Conservation (phyloP, 208 protist species). For the Acanthamoeba lenticulata region DNA sequence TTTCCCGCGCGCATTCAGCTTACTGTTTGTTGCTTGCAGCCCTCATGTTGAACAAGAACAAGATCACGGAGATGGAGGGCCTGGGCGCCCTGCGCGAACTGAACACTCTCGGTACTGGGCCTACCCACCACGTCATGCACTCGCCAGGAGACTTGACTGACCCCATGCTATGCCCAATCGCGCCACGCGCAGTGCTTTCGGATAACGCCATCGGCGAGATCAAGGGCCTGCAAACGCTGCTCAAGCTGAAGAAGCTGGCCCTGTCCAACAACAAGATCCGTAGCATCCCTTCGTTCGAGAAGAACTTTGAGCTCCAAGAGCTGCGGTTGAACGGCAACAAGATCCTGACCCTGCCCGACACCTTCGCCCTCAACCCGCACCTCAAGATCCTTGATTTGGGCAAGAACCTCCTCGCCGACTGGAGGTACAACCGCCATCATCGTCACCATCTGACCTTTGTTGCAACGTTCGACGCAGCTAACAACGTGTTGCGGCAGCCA, state of each 20-base stretch:
- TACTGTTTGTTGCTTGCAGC: background rate
- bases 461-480: background rate
- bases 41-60: constrained; percentile 77
- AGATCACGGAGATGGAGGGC: constrained; percentile 53
- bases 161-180: background rate
- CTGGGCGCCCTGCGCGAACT: constrained; percentile 39
- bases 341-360: constrained; percentile 73
- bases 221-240: constrained; percentile 61
- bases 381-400: constrained; percentile 73
- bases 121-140: too few species aligned
- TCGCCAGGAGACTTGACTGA: background rate
- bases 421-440: background rate
- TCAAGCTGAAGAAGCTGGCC: constrained; percentile 74
- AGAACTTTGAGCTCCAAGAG: constrained; percentile 74
- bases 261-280: constrained; percentile 76
- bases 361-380: constrained; percentile 64
- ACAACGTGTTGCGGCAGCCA: background rate
- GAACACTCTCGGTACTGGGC: constrained; percentile 56
- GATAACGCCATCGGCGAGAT: constrained; percentile 75
- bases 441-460: background rate
- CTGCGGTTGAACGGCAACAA: constrained; percentile 80
- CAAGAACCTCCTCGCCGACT: constrained; percentile 71
- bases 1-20: background rate
- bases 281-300: constrained; percentile 66
- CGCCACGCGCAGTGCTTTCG: constrained; percentile 67